phyloP scores from a whole-genome alignment of 2,329 filamentous ascomycete genomes.

The Cercospora canescens region DNA sequence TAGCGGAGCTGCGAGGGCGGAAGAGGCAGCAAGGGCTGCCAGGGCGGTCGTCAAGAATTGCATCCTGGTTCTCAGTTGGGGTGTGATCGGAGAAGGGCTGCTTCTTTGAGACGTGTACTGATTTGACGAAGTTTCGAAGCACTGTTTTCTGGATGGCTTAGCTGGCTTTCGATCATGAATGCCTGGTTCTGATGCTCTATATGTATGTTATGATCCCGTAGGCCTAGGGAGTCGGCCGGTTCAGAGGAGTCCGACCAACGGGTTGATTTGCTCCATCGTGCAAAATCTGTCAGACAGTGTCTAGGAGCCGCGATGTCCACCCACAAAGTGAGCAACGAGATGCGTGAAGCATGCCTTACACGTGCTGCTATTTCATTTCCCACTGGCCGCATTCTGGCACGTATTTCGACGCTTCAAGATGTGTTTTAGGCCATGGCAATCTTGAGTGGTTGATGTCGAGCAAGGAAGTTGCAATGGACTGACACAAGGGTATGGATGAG shows the following conservation, averaged over 20 bases:
- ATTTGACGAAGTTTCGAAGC: not conserved
- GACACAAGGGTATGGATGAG: not conserved
- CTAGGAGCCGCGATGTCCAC: not conserved
- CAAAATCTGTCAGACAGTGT: not conserved
- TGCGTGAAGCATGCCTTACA: not conserved
- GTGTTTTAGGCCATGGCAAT: not conserved
- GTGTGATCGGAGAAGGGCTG: not conserved
- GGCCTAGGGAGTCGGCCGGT: not conserved
- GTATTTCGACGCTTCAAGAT: not conserved
- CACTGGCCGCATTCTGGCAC: not conserved
- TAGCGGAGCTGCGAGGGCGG: not conserved
- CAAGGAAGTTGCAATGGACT: not conserved
- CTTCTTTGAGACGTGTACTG: not conserved
- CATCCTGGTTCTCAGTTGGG: not conserved
- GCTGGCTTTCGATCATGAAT: not conserved
- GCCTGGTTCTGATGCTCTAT: not conserved
- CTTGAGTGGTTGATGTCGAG: not conserved
- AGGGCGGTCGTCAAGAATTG: not conserved
- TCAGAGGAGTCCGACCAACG: no score
- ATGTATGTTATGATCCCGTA: not conserved
- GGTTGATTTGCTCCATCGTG: not conserved
- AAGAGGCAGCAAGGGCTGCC: not conserved
- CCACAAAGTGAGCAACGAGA: not conserved
- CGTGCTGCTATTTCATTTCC: not conserved
- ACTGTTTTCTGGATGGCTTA: not conserved